Conservation (phyloP, 2,329 filamentous ascomycete genomes). For the Cladosporium oxysporum region DNA sequence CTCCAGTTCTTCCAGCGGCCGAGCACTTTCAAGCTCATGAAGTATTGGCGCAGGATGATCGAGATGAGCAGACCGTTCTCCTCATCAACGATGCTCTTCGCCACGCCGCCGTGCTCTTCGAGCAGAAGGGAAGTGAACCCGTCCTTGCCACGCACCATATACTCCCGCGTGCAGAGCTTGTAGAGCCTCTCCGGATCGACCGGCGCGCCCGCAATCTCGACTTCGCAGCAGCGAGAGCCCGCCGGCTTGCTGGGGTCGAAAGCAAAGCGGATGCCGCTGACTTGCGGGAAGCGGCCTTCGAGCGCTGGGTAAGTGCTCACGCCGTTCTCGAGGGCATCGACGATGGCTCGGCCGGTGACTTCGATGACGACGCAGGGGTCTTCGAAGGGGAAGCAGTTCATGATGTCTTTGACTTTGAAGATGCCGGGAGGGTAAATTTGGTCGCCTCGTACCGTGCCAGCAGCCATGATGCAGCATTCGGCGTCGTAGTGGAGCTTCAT, state of each 20-base stretch:
- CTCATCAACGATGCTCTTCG: slow-evolving; percentile 77
- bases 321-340: slow-evolving; percentile 81
- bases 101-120: slow-evolving; percentile 71
- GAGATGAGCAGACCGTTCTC: slow-evolving; percentile 87
- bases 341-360: slow-evolving; percentile 69
- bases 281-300: slow-evolving; percentile 81
- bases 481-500: slow-evolving; percentile 81
- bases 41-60: slow-evolving; percentile 85
- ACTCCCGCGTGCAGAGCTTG: slow-evolving; percentile 75
- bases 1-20: slow-evolving; percentile 77
- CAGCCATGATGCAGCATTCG: slow-evolving; percentile 81
- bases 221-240: slow-evolving; percentile 64
- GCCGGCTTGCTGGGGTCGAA: slow-evolving; percentile 66
- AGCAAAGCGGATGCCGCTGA: slow-evolving; percentile 76
- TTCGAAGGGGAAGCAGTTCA: slow-evolving; percentile 75
- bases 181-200: slow-evolving; percentile 68
- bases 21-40: slow-evolving; percentile 79
- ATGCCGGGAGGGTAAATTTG: slow-evolving; percentile 84
- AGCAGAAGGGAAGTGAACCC: slow-evolving; percentile 78
- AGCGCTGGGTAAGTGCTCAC: slow-evolving; percentile 78
- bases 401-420: slow-evolving; percentile 62
- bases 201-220: slow-evolving; percentile 61
- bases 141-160: slow-evolving; percentile 80
- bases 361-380: slow-evolving; percentile 80
- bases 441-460: slow-evolving; percentile 83